These are phyloP conservation scores for Cladosporium phlei DNA, from an alignment of 2,329 filamentous ascomycete genomes.

Conservation along the genomic window DNA sequence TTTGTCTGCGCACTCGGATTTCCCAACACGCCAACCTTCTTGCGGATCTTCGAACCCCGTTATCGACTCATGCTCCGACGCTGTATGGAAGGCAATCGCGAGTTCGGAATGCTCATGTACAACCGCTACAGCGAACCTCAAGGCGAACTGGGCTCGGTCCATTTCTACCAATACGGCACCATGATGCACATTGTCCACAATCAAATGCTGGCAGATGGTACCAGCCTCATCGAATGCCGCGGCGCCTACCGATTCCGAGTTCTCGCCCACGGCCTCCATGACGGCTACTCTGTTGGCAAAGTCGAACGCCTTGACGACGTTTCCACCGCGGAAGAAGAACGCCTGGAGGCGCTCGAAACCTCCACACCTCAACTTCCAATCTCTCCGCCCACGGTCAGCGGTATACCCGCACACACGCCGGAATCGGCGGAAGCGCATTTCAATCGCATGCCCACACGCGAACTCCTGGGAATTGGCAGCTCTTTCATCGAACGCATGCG, in stretches of 20 bases:
- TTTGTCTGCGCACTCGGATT: slow-evolving; percentile 82
- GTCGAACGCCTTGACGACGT: slow-evolving; percentile 77
- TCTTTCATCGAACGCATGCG: slow-evolving; percentile 68
- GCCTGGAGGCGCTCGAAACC: slow-evolving; percentile 66
- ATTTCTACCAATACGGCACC: slow-evolving; percentile 72
- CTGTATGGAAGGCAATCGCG: slow-evolving; percentile 65
- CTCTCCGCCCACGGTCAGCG: slow-evolving; percentile 26
- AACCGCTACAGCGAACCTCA: slow-evolving; percentile 52
- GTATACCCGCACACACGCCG: slow-evolving; percentile 8
- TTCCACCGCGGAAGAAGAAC: slow-evolving; percentile 74
- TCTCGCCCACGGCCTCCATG: slow-evolving; percentile 57
- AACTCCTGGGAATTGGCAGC: slow-evolving; percentile 61
- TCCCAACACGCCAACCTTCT: slow-evolving; percentile 75
- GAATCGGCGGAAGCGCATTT: slow-evolving; percentile 38
- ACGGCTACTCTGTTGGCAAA: slow-evolving; percentile 74
- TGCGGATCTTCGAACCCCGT: slow-evolving; percentile 88
- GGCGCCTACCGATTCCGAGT: slow-evolving; percentile 75
- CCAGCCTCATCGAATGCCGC: slow-evolving; percentile 72
- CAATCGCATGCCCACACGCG: slow-evolving; percentile 62
- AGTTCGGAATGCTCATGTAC: slow-evolving; percentile 81
- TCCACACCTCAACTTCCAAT: slow-evolving; percentile 23
- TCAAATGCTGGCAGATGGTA: slow-evolving; percentile 71
- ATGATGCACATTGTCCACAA: slow-evolving; percentile 70
- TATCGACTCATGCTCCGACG: slow-evolving; percentile 86
- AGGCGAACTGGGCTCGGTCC: slow-evolving; percentile 47